Conservation (phyloP, 148 eudicot species). For the Vaccinium vitisidaea region DNA sequence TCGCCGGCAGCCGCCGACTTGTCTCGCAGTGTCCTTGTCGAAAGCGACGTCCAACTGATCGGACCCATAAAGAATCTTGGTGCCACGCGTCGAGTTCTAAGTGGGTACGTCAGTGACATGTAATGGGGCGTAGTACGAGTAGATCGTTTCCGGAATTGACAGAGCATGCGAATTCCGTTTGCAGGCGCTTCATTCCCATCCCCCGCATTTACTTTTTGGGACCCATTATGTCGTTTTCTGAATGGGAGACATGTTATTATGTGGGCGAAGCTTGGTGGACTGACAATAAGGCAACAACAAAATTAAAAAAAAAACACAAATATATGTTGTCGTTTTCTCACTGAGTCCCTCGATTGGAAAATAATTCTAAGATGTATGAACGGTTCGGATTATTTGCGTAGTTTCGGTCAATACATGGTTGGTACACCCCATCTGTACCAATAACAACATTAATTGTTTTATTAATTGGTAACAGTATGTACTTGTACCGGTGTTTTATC, state of each 20-base stretch:
- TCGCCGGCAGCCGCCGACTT: constrained; percentile 38
- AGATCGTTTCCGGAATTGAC: constrained; percentile 23
- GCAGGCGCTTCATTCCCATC: constrained; percentile 10
- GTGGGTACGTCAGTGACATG: not conserved
- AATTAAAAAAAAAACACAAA: too few relatives aligned
- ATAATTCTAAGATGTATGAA: too few relatives aligned
- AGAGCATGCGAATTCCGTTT: constrained; percentile 37
- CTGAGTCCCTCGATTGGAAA: too few relatives aligned
- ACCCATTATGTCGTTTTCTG: not conserved
- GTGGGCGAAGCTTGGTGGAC: not conserved
- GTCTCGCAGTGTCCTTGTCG: constrained; percentile 20
- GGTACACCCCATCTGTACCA: too few relatives aligned
- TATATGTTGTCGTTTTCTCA: too few relatives aligned
- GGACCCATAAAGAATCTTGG: not conserved
- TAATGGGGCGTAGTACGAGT: not conserved
- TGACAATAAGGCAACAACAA: too few relatives aligned
- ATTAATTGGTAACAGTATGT: too few relatives aligned
- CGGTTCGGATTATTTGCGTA: too few relatives aligned
- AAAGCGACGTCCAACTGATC: constrained; percentile 36
- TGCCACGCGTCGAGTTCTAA: not conserved
- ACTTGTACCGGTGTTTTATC: too few relatives aligned
- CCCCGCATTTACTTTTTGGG: not conserved
- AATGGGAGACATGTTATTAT: too few relatives aligned
- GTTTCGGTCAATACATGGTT: too few relatives aligned
- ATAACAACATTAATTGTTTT: too few relatives aligned